Base-by-base conservation (phyloP, 1,284 basidiomycete genomes). In the Ceratobasidium sp. region DNA sequence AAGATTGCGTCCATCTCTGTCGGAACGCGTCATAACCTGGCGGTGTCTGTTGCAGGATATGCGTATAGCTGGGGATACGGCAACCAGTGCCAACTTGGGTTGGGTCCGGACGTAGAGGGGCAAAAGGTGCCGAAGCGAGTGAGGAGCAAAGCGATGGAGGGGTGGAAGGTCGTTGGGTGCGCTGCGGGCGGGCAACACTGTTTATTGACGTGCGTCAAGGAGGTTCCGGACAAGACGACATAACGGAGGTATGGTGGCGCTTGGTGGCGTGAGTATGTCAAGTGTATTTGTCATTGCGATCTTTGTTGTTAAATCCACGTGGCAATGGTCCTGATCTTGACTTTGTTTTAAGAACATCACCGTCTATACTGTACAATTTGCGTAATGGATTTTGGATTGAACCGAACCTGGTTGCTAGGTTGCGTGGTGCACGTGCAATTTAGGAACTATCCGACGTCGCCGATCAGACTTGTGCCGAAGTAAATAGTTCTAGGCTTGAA, bases 51-150 rank as follows among this genome's bases (percentile, higher is more conserved):
- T 23, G 86, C 86, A 18, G 88, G 88, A 1, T 86, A 86, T 73
- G 85, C 87, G n/a, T 89, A 88, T 81, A 84, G 86, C 14, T 89
- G 88, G 88, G 88, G 88, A 52, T 85, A 86, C 69, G 88, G 88
- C 12, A 85, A 85, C 82, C 84, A 62, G 83, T 84, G 27, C 86
- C 88, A n/a, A 84, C 85, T 44, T 81, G 87, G 64, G 84, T 87
- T 70, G 82, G 86, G 79, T 10, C 75, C 86, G 84, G 81, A 87
- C 23, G 67, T 74, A 85, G 81, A 84, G 82, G 79, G 82, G 82
- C 79, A 79, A 64, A 44, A 48, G n/a, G 68, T 75, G 14, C 77
- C 78, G 14, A 78, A 73, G 64, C 76, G 78, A 14, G 64, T 79
- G n/a, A 52, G 77, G 27, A 64, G 65, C 79, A 83, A 83, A 81